Conservation (phyloP, 768 basidiomycete genomes). For the Termitomyces sp. region DNA sequence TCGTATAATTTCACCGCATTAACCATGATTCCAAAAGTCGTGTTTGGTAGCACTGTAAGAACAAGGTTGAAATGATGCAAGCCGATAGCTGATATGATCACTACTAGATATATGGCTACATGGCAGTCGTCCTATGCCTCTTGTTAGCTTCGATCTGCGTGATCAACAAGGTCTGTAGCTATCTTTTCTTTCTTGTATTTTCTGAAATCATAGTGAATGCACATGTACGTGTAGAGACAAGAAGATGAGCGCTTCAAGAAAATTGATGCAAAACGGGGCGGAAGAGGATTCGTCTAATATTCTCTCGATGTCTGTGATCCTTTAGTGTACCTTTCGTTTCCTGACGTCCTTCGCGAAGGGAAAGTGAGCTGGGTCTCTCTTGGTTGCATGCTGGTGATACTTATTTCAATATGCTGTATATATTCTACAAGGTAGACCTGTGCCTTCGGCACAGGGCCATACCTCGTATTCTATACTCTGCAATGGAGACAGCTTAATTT, state of each 20-base stretch:
- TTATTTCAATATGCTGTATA: slow-evolving; percentile 99
- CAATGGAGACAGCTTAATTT: slow-evolving; percentile 34
- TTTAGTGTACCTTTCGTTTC: background rate
- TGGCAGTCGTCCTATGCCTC: slow-evolving; percentile 70
- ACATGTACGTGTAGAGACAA: slow-evolving; percentile 52
- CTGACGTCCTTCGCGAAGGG: too few species aligned
- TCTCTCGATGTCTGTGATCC: background rate
- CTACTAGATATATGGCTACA: slow-evolving; percentile 70
- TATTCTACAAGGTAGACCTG: too few species aligned
- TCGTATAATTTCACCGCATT: background rate
- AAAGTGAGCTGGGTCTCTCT: background rate
- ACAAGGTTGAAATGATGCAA: background rate
- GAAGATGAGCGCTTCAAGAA: slow-evolving; percentile 82
- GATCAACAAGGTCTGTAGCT: slow-evolving; percentile 62
- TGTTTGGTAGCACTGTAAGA: slow-evolving; percentile 39
- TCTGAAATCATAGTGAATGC: background rate
- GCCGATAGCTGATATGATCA: background rate
- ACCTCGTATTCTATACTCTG: too few species aligned
- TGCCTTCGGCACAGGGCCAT: too few species aligned
- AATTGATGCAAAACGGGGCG: slow-evolving; percentile 87
- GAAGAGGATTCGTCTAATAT: slow-evolving; percentile 74
- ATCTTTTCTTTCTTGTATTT: background rate
- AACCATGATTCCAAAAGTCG: background rate
- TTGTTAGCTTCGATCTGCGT: slow-evolving; percentile 81
- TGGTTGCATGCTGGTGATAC: slow-evolving; percentile 99